phyloP scores from a whole-genome alignment of 352 stramenopile species.

The Pythium monospermum region DNA sequence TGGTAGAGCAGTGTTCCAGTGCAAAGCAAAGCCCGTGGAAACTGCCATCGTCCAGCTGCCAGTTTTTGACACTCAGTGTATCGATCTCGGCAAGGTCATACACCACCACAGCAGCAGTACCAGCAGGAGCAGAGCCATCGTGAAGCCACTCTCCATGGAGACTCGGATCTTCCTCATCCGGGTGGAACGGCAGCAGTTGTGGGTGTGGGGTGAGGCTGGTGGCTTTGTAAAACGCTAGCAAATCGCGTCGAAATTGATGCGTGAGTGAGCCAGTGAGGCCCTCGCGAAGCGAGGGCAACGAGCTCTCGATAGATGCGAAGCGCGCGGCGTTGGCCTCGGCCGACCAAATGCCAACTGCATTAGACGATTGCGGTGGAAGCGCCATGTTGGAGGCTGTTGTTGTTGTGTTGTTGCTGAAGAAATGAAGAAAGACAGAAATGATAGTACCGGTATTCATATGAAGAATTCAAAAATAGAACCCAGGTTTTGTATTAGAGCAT shows the following conservation, averaged over 20 bases:
- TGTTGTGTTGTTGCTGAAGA: not conserved
- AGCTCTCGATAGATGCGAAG: slow-evolving; percentile 17
- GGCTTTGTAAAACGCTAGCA: slow-evolving; percentile 57
- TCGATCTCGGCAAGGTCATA: slow-evolving; percentile 68
- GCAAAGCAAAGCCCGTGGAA: slow-evolving; percentile 51
- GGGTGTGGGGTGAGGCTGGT: slow-evolving; percentile 52
- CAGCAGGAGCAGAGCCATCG: too few species aligned
- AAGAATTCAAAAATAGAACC: slow-evolving; percentile 3
- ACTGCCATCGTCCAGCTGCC: slow-evolving; percentile 60
- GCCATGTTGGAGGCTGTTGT: not conserved
- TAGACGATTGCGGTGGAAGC: not conserved
- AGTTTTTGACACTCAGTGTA: slow-evolving; percentile 50
- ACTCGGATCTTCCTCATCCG: slow-evolving; percentile 50
- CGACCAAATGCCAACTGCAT: slow-evolving; percentile 36
- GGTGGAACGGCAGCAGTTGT: slow-evolving; percentile 53
- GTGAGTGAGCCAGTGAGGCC: slow-evolving; percentile 19
- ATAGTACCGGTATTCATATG: not conserved
- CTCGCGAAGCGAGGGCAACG: slow-evolving; percentile 10
- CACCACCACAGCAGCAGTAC: slow-evolving; percentile 7
- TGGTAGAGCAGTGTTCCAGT: slow-evolving; percentile 32
- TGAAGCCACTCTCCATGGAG: slow-evolving; percentile 23
- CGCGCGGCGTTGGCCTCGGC: slow-evolving; percentile 38
- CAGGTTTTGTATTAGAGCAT: too few species aligned
- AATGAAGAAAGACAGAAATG: not conserved
- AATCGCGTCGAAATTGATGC: slow-evolving; percentile 44